Evolutionary conservation across 192 early-diverging fungal genomes (phyloP), one percentile per base, ranked within the genome.

Genomic region (Rhizoclosmatium globosum): DNA sequence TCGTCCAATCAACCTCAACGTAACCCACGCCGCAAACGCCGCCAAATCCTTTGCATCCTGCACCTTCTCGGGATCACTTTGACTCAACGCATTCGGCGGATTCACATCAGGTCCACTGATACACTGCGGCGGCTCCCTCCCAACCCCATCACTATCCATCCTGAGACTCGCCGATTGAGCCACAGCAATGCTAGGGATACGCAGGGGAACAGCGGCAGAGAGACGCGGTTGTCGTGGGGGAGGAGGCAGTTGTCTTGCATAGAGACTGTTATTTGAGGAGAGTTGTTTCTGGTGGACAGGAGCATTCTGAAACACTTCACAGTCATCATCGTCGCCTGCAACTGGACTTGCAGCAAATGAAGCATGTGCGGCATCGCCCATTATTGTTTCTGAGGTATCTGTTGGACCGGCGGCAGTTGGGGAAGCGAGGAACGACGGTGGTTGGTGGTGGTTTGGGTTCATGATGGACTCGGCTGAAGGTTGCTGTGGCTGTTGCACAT

Each of bases 11-110:
- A 72, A 47, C 23, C 41, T 21, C n/a, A 72, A 43, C 31, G 70
- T 72, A 7, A 72, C 70, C 70, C 70, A 72, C 2, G 70, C 70
- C 31, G 70, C 70, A 72, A 72, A 72, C 15, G 70, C 70, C 13
- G 70, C 70, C 41, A 72, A 59, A 72, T 72, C 70, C 56, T 53
- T 59, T 21, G 70, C 48, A 41, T 72, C 70, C n/a, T 72, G 70
- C 56, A 72, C 38, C 17, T 19, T 59, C 17, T 57, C 70, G 9
- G 50, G 50, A 53, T 53, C 17, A 7, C 31, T 31, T 31, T 31
- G 31, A 31, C 31, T 31, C 31, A 31, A 31, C 31, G 31, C 31
- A 31, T 31, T 31, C 31, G 31, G 31, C 31, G 31, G 31, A 31
- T 31, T 31, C 31, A 31, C 31, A 31, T 31, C 31, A 31, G 31